Base-by-base conservation (phyloP, 129 eudicot genomes). In the Pittosporum tobira region DNA sequence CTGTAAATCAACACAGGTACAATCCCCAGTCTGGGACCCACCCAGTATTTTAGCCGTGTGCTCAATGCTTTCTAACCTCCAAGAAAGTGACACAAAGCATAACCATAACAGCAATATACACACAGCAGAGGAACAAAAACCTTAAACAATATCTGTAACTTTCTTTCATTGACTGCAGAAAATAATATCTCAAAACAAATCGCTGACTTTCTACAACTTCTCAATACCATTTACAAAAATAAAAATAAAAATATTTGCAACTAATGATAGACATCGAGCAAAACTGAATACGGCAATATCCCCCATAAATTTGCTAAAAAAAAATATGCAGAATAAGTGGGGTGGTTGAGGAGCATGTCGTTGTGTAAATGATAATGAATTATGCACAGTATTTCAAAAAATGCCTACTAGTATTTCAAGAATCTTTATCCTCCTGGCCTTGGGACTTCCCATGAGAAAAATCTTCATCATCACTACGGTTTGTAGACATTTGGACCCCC, bases 401-500 rank as follows among this genome's bases (percentile, higher is more conserved):
- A 46, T 3, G 22, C 31, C 40, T 20, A 6, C 23, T 13, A 40
- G 15, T 16, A 51, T 14, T 37, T 20, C 24, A 78, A 34, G 62
- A 56, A 40, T n/a, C 58, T 18, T 27, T 10, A 25, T 49, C 47
- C 2, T 47, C 31, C 47, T 11, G 15, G 52, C 42, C 59, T 40
- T 47, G 59, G 18, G 75, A 48, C 43, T 62, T 73, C 15, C 43
- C 6, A 72, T 78, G 67, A 6, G 71, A 78, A 46, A 59, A 59
- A 45, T 20, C 40, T 5, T n/a, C 34, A 6, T 59, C 45, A 1
- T 27, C 36, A 62, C 88, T 76, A 48, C 71, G 81, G 22, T 71
- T 78, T 6, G 78, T 70, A 16, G 81, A 65, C 69, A 80, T 71
- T 46, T 77, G 79, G 5, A 81, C 72, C 48, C 93, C 82, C 95